Evolutionary conservation across 2,329 filamentous ascomycete species (phyloP).

Genomic region (Waltergamsia citrina): DNA sequence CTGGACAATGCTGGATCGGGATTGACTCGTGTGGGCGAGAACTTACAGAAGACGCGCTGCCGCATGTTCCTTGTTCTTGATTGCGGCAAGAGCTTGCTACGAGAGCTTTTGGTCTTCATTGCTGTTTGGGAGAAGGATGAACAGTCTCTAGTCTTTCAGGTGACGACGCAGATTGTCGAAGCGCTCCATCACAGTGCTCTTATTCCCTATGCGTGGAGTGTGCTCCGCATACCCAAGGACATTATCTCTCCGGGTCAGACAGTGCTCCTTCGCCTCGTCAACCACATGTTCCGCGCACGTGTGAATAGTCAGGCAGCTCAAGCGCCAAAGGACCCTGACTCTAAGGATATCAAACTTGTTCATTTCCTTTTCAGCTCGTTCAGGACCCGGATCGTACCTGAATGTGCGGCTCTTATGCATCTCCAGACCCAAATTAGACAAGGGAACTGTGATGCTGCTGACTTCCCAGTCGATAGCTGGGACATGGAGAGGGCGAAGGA

Average conservation of each 20-base stretch:
- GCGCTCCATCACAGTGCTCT: conserved; percentile 83
- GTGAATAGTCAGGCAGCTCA: conserved; percentile 29
- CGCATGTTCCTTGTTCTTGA: conserved; percentile 84
- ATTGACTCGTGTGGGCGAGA: conserved; percentile 58
- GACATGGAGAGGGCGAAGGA: conserved; percentile 97
- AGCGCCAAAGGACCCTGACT: conserved; percentile 40
- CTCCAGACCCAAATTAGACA: conserved; percentile 84
- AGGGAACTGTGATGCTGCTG: conserved; percentile 64
- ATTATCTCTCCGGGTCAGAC: conserved; percentile 94
- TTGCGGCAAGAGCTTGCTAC: conserved; percentile 78
- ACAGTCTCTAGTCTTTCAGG: conserved; percentile 89
- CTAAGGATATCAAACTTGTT: conserved; percentile 52
- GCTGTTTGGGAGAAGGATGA: conserved; percentile 95
- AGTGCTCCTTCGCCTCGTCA: conserved; percentile 82
- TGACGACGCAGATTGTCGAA: conserved; percentile 92
- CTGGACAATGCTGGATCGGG: conserved; percentile 71
- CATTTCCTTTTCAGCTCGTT: conserved; percentile 93
- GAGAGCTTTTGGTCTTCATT: conserved; percentile 91
- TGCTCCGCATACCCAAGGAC: conserved; percentile 85
- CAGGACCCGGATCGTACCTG: conserved; percentile 83
- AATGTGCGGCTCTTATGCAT: conserved; percentile 90
- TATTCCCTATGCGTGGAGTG: conserved; percentile 86
- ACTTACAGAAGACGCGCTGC: conserved; percentile 83
- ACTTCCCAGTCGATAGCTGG: conserved; percentile 93
- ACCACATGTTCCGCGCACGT: conserved; percentile 70